A percentile compares a stretch with the other conserved stretches of the same genome.
Evolutionary conservation across 352 stramenopile genomes (phyloP).

Genomic region (Pseudoperonospora humuli): DNA sequence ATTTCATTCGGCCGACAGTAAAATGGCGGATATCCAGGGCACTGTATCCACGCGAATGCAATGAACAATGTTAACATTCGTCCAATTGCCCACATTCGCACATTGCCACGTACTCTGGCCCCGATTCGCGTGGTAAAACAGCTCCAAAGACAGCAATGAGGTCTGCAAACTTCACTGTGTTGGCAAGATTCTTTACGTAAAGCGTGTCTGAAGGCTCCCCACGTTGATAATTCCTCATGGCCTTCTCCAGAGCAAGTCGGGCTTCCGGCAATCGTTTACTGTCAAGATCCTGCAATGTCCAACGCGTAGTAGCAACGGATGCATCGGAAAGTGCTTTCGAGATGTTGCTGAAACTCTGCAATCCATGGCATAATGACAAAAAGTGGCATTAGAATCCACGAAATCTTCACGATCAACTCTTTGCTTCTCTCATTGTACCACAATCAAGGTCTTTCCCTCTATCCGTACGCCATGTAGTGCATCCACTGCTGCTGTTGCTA

Average conservation of each 20-base stretch:
- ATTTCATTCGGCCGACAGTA: slow-evolving; percentile 75
- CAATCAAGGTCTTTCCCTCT: slow-evolving; percentile 34
- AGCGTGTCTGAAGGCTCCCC: slow-evolving; percentile 47
- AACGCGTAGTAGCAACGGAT: slow-evolving; percentile 3
- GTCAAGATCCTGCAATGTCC: slow-evolving; percentile 20
- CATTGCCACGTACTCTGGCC: slow-evolving; percentile 28
- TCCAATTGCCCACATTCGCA: not conserved
- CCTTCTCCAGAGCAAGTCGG: slow-evolving; percentile 34
- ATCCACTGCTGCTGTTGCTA: slow-evolving; percentile 34
- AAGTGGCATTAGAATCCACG: slow-evolving; percentile 7
- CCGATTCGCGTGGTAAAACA: slow-evolving; percentile 21
- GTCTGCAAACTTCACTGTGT: slow-evolving; percentile 35
- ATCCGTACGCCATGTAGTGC: slow-evolving; percentile 45
- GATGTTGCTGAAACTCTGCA: slow-evolving; percentile 20
- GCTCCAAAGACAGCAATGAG: slow-evolving; percentile 44
- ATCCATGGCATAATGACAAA: not conserved
- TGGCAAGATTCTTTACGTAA: slow-evolving; percentile 81
- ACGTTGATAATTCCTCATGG: slow-evolving; percentile 61
- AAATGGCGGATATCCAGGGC: slow-evolving; percentile 59
- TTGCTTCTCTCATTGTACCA: slow-evolving; percentile 35
- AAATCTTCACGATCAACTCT: not conserved
- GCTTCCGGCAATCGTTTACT: slow-evolving; percentile 17
- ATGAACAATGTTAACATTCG: not conserved
- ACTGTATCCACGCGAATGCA: slow-evolving; percentile 13
- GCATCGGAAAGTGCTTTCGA: not conserved